These are phyloP conservation scores for Colletotrichum falcatum DNA, from an alignment of 2,329 filamentous ascomycete species.

Conservation along the genomic window DNA sequence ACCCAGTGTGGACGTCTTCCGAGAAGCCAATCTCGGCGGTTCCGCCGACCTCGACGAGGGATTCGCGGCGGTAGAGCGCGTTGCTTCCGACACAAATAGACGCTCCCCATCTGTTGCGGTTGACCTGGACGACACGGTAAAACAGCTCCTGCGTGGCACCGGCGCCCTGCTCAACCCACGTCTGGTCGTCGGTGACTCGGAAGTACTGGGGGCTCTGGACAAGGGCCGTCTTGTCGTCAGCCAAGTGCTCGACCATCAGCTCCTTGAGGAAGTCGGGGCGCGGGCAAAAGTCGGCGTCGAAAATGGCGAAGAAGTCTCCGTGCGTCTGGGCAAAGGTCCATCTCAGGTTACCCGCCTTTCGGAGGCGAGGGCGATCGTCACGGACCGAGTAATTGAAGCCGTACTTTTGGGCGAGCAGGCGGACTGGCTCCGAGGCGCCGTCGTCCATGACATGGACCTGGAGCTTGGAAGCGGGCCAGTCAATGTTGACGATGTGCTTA, in stretches of 20 bases:
- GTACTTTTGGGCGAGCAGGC: slow-evolving; percentile 47
- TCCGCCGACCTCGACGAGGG: slow-evolving; percentile 55
- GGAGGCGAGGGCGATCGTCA: slow-evolving; percentile 54
- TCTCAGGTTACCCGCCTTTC: slow-evolving; percentile 57
- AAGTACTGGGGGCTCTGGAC: slow-evolving; percentile 58
- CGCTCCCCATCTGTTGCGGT: slow-evolving; percentile 55
- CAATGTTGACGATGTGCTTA: slow-evolving; percentile 49
- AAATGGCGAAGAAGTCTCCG: slow-evolving; percentile 57
- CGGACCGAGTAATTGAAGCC: slow-evolving; percentile 56
- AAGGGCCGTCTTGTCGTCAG: slow-evolving; percentile 53
- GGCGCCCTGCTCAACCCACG: slow-evolving; percentile 58
- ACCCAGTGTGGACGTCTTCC: slow-evolving; percentile 59
- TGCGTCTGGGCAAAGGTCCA: slow-evolving; percentile 54
- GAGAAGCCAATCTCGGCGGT: slow-evolving; percentile 57
- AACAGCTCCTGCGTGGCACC: slow-evolving; percentile 57
- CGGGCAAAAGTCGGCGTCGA: slow-evolving; percentile 58
- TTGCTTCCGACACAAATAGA: slow-evolving; percentile 58
- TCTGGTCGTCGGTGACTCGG: slow-evolving; percentile 53
- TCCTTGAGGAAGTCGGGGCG: slow-evolving; percentile 55
- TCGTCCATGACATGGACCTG: slow-evolving; percentile 56
- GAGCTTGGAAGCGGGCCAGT: slow-evolving; percentile 53
- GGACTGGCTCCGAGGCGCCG: slow-evolving; percentile 49
- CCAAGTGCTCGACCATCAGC: slow-evolving; percentile 54
- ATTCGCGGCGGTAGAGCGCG: slow-evolving; percentile 54
- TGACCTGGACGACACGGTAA: slow-evolving; percentile 57